These are phyloP conservation scores for Paraphoma sp. DNA, from an alignment of 2,329 filamentous ascomycete species.

Conservation along the genomic window DNA sequence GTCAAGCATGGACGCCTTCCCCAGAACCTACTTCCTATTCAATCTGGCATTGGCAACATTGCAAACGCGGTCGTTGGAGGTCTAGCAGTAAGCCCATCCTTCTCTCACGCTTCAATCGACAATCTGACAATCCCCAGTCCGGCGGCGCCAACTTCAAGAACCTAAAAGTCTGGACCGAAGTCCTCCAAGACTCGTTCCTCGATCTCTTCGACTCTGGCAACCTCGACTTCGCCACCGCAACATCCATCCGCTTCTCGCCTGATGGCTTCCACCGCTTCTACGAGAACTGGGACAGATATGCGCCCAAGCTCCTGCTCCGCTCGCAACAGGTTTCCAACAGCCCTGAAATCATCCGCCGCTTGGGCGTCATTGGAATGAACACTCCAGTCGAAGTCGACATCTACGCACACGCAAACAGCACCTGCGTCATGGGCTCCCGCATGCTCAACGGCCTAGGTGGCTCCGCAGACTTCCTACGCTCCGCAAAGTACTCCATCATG, in stretches of 20 bases:
- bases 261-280: constrained; percentile 93
- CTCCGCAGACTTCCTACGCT: constrained; percentile 81
- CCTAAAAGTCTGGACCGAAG: constrained; percentile 92
- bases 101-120: background rate
- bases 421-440: constrained; percentile 85
- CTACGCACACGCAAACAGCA: constrained; percentile 91
- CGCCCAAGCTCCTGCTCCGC: constrained; percentile 82
- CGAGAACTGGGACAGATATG: constrained; percentile 80
- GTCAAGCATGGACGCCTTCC: constrained; percentile 80
- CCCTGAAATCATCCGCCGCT: constrained; percentile 85
- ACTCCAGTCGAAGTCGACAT: constrained; percentile 94
- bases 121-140: constrained; percentile 47
- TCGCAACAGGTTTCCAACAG: constrained; percentile 89
- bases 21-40: constrained; percentile 76
- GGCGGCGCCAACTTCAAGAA: constrained; percentile 80
- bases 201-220: constrained; percentile 90
- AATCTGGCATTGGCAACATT: constrained; percentile 92
- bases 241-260: constrained; percentile 87
- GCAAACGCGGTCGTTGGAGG: constrained; percentile 91
- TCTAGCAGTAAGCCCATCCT: constrained; percentile 57
- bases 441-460: constrained; percentile 89
- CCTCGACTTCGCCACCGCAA: constrained; percentile 88
- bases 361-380: constrained; percentile 94
- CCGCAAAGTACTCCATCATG: constrained; percentile 88
- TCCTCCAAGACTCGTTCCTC: constrained; percentile 90